phyloP scores from a whole-genome alignment of 2,329 filamentous ascomycete genomes.

The Juglanconis oblonga region DNA sequence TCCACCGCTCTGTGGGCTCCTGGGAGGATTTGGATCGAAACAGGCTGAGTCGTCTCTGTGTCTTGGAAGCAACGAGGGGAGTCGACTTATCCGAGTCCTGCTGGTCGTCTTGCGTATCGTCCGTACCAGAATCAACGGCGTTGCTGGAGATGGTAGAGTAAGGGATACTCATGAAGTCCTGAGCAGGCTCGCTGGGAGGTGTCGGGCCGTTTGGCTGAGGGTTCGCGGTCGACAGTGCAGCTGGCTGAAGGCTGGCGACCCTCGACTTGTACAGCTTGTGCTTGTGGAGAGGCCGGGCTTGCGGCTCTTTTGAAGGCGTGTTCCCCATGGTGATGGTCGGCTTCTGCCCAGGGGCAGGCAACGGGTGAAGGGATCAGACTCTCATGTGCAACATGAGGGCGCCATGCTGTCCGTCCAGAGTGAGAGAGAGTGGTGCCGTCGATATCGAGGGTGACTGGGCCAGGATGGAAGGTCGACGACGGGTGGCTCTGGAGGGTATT shows the following conservation, averaged over 20 bases:
- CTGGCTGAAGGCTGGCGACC: constrained; percentile 1
- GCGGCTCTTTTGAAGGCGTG: constrained; percentile 14
- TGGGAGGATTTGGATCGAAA: constrained; percentile 36
- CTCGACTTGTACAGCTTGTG: constrained; percentile 18
- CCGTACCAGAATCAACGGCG: neutral
- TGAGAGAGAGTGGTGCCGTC: neutral
- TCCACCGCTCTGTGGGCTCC: constrained; percentile 21
- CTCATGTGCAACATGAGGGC: constrained; percentile 12
- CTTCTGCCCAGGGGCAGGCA: constrained; percentile 5
- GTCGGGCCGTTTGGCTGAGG: neutral
- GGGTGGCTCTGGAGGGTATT: no score
- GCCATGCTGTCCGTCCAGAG: constrained; percentile 16
- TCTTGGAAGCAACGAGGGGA: constrained; percentile 9
- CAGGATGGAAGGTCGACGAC: neutral
- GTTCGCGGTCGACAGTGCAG: constrained; percentile 3
- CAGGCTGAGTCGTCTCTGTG: constrained; percentile 39
- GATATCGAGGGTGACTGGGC: neutral
- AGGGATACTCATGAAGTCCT: constrained; percentile 14
- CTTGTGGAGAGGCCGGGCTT: constrained; percentile 15
- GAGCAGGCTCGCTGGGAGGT: neutral
- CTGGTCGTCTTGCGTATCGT: constrained; percentile 22
- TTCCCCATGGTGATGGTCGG: constrained; percentile 17
- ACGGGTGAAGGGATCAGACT: neutral
- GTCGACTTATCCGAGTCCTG: constrained; percentile 7
- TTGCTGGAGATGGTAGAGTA: constrained; percentile 11